These are phyloP conservation scores for Yamadazyma songkhlaensis DNA, from an alignment of 1,139 yeast species.

Conservation along the genomic window DNA sequence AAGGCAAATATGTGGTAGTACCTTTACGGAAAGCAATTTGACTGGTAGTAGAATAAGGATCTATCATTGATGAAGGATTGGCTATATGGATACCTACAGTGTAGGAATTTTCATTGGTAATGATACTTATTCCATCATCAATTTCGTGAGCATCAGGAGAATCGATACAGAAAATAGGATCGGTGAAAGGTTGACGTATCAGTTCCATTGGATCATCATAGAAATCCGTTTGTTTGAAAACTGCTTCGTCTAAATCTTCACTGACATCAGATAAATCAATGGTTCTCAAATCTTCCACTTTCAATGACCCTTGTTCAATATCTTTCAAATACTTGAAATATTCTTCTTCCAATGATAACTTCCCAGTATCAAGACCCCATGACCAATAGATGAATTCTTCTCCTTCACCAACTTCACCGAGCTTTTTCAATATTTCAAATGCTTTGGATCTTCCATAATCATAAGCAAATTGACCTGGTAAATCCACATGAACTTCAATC, in stretches of 20 bases:
- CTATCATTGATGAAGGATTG: constrained; percentile 71
- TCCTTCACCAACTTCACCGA: constrained; percentile 20
- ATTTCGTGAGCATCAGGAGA: constrained; percentile 80
- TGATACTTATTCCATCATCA: constrained; percentile 66
- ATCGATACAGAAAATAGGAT: constrained; percentile 82
- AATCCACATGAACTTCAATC: constrained; percentile 18
- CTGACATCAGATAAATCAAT: neutral
- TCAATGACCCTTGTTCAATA: neutral
- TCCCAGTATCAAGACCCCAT: constrained; percentile 33
- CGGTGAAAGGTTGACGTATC: constrained; percentile 34
- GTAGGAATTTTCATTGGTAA: constrained; percentile 25
- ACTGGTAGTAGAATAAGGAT: constrained; percentile 48
- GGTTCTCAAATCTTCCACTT: neutral
- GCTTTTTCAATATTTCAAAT: constrained; percentile 38
- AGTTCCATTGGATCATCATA: constrained; percentile 33
- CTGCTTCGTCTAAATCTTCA: neutral
- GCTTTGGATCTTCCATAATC: constrained; percentile 50
- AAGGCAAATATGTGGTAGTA: constrained; percentile 75
- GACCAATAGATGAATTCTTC: constrained; percentile 49
- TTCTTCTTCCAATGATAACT: neutral
- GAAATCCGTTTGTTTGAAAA: constrained; percentile 19
- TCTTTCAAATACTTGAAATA: constrained; percentile 4
- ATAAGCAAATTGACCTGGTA: constrained; percentile 28
- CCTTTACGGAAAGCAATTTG: constrained; percentile 60
- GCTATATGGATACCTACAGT: constrained; percentile 76